A percentile compares a stretch with the other conserved stretches of the same genome.
Evolutionary conservation across 768 basidiomycete genomes (phyloP).

Genomic region (Tulasnella sp.): DNA sequence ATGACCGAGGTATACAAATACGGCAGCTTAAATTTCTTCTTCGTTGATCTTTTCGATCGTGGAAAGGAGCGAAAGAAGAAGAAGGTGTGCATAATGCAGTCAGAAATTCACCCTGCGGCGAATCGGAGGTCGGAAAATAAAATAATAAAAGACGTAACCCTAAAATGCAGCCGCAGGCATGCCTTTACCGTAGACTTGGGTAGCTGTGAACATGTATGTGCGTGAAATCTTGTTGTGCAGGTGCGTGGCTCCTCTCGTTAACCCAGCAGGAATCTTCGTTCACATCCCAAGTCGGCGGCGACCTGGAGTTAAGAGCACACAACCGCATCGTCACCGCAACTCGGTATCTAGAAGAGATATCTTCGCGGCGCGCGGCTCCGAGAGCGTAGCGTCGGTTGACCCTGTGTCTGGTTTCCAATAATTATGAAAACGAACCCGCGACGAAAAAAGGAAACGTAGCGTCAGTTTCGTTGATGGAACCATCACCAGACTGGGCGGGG

Average conservation of each 20-base stretch:
- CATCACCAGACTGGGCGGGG: no score
- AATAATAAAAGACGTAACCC: background rate
- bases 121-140: conserved; percentile 1
- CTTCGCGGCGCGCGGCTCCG: no score
- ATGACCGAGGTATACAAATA: background rate
- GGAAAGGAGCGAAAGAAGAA: no score
- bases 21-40: conserved; percentile 1
- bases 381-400: no score
- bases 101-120: no score
- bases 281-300: background rate
- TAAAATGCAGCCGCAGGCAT: background rate
- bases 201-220: background rate
- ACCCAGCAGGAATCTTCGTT: background rate
- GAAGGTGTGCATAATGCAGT: no score
- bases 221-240: background rate
- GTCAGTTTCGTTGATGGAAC: no score
- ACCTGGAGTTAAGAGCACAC: background rate
- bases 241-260: background rate
- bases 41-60: background rate
- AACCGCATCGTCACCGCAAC: no score
- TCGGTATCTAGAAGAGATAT: no score
- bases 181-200: background rate
- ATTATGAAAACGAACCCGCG: no score
- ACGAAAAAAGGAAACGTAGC: no score
- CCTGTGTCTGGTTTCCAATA: no score